Conservation (phyloP, 2,329 filamentous ascomycete genomes). For the Ascochyta koolunga region DNA sequence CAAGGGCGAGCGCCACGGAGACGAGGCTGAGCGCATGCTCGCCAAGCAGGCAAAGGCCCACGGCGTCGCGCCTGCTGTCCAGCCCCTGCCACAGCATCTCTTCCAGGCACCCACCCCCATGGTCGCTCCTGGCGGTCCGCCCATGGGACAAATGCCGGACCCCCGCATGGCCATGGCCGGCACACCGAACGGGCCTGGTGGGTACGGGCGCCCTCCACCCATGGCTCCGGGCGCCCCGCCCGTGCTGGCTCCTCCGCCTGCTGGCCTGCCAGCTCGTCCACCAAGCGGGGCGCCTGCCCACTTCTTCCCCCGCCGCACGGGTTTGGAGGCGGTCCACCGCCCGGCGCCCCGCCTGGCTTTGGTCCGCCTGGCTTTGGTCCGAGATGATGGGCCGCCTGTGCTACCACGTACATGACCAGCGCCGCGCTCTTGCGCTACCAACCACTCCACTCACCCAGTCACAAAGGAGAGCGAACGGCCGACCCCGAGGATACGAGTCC, state of each 20-base stretch:
- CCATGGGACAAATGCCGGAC: constrained; percentile 51
- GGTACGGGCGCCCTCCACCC: constrained; percentile 36
- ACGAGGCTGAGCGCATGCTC: constrained; percentile 89
- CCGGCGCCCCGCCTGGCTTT: constrained; percentile 18
- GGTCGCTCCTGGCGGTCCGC: constrained; percentile 34
- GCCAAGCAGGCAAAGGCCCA: constrained; percentile 92
- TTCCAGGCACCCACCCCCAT: constrained; percentile 53
- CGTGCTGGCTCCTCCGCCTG: constrained; percentile 43
- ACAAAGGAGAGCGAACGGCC: background rate
- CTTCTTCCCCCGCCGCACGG: constrained; percentile 37
- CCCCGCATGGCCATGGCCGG: constrained; percentile 40
- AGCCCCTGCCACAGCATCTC: constrained; percentile 76
- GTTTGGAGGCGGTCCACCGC: constrained; percentile 30
- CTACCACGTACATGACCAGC: background rate
- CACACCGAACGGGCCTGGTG: constrained; percentile 50
- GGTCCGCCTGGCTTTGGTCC: constrained; percentile 23
- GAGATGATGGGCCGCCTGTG: background rate
- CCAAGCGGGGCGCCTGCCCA: constrained; percentile 66
- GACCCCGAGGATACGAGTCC: background rate
- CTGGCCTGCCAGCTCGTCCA: constrained; percentile 58
- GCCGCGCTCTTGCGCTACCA: background rate
- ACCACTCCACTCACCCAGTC: too few relatives aligned
- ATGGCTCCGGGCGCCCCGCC: constrained; percentile 42
- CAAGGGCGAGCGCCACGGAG: constrained; percentile 94
- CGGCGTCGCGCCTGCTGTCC: constrained; percentile 83